phyloP scores from a whole-genome alignment of 2,329 filamentous ascomycete species.

The Aspergillus spinulosporus region DNA sequence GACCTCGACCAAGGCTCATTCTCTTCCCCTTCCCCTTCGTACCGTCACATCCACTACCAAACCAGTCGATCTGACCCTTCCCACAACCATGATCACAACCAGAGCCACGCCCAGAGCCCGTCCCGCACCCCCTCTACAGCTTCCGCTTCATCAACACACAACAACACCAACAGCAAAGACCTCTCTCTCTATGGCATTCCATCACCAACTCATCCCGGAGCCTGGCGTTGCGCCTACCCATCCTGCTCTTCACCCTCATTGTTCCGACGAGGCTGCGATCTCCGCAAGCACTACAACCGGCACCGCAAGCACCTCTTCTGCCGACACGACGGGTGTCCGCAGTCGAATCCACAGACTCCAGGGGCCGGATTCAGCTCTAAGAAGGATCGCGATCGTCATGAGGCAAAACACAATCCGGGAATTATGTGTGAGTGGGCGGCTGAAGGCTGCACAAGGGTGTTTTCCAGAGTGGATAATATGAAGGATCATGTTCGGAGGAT shows the following conservation, averaged over 20 bases:
- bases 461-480: conserved; percentile 65
- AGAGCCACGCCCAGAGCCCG: not conserved
- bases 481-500: conserved; percentile 50
- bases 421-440: conserved; percentile 56
- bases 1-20: conserved; percentile 2
- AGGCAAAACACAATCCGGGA: conserved; percentile 64
- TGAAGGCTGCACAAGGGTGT: conserved; percentile 57
- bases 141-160: not conserved
- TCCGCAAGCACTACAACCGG: conserved; percentile 63
- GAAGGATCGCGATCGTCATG: conserved; percentile 62
- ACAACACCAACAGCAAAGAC: conserved; percentile 19
- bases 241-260: conserved; percentile 60
- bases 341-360: conserved; percentile 57
- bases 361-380: conserved; percentile 63
- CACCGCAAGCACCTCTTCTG: conserved; percentile 64
- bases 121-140: not conserved
- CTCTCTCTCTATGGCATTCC: conserved; percentile 36
- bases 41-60: conserved; percentile 1
- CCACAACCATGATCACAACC: not conserved
- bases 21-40: conserved; percentile 9
- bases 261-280: conserved; percentile 61
- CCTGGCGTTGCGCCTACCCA: conserved; percentile 61
- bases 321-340: conserved; percentile 59
- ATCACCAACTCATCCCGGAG: conserved; percentile 34
- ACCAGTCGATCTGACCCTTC: not conserved